phyloP scores from a whole-genome alignment of 2,329 filamentous ascomycete species.

The Monilinia fructigena region DNA sequence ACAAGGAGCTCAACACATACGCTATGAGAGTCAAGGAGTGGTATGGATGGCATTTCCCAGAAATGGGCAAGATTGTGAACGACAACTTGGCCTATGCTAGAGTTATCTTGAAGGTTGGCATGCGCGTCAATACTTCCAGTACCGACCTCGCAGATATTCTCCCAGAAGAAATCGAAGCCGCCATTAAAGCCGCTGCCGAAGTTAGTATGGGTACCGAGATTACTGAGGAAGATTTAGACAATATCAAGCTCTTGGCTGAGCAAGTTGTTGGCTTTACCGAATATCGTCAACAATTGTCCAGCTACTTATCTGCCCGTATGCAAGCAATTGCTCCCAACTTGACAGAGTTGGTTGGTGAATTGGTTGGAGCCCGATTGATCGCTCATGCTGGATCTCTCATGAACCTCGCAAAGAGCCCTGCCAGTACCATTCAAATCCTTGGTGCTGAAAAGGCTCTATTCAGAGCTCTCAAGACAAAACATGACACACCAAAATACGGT shows the following conservation, averaged over 20 bases:
- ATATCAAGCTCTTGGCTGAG: conserved; percentile 87
- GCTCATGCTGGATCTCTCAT: conserved; percentile 92
- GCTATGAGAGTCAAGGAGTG: conserved; percentile 99
- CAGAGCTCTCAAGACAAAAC: conserved; percentile 97
- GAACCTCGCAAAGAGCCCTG: conserved; percentile 91
- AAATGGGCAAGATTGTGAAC: conserved; percentile 94
- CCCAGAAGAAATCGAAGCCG: conserved; percentile 89
- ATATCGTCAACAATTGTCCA: conserved; percentile 82
- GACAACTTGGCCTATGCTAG: conserved; percentile 94
- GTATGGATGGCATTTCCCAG: conserved; percentile 99
- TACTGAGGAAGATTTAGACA: conserved; percentile 84
- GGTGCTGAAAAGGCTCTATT: conserved; percentile 99
- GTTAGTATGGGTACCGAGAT: conserved; percentile 99
- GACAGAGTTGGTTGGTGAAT: conserved; percentile 86
- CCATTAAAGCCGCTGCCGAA: conserved; percentile 91
- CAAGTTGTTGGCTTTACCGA: conserved; percentile 91
- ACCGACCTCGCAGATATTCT: conserved; percentile 85
- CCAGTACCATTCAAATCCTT: conserved; percentile 95
- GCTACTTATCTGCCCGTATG: conserved; percentile 91
- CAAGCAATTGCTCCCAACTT: conserved; percentile 94
- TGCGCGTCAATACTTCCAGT: conserved; percentile 75
- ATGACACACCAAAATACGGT: conserved; percentile 98
- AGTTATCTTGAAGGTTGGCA: conserved; percentile 84
- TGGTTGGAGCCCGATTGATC: conserved; percentile 92
- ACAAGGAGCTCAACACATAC: conserved; percentile 98